Conservation (phyloP, 768 basidiomycete species). For the Panus rudis region DNA sequence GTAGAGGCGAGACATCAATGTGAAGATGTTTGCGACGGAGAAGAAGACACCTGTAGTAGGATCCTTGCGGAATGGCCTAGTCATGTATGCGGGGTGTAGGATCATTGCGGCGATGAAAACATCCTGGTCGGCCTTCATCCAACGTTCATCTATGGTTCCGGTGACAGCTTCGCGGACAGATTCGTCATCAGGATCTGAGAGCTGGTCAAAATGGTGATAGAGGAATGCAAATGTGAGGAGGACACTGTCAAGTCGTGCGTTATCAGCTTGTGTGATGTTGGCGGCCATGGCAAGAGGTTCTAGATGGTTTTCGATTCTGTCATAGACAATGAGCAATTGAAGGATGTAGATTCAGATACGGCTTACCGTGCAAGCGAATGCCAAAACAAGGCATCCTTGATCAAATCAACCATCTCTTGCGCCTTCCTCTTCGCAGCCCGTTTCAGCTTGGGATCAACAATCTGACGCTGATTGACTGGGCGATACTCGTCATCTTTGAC, state of each 20-base stretch:
- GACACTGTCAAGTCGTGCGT: constrained; percentile 27
- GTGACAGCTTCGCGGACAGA: background rate
- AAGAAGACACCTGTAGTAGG: background rate
- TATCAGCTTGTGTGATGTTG: constrained; percentile 25
- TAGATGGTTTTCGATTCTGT: constrained; percentile 14
- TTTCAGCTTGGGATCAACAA: too few relatives aligned
- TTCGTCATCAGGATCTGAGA: background rate
- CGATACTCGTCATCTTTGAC: constrained; percentile 5
- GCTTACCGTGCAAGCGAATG: background rate
- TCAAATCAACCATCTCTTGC: background rate
- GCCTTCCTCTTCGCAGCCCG: constrained; percentile 5
- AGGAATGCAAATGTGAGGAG: constrained; percentile 27
- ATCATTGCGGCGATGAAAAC: constrained; percentile 16
- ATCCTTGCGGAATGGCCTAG: background rate
- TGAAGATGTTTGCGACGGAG: background rate
- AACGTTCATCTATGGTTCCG: constrained; percentile 14
- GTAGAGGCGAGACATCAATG: background rate
- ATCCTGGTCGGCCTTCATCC: constrained; percentile 17
- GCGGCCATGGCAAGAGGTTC: constrained; percentile 31
- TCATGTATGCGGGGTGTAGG: constrained; percentile 10
- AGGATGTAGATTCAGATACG: background rate
- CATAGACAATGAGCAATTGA: background rate
- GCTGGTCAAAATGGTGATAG: constrained; percentile 3
- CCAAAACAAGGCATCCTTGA: constrained; percentile 9
- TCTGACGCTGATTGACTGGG: constrained; percentile 5